These are phyloP conservation scores for Bauhinia variegata DNA, from an alignment of 306 rosid genomes.

Conservation along the genomic window DNA sequence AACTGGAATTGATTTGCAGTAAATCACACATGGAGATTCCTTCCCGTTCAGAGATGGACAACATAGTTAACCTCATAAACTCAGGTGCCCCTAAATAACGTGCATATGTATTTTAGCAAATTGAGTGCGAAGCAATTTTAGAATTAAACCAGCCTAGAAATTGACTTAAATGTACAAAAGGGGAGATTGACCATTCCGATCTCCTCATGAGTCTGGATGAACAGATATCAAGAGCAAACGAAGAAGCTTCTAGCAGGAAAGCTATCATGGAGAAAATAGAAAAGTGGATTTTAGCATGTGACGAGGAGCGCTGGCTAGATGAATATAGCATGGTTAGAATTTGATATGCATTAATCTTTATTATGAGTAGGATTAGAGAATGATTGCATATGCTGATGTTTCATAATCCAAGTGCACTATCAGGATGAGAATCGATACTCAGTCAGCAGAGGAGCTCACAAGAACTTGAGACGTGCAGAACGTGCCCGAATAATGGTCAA, in stretches of 20 bases:
- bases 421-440: slow-evolving; percentile 96
- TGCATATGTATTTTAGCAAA: slow-evolving; percentile 21
- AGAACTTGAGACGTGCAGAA: slow-evolving; percentile 93
- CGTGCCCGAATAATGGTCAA: slow-evolving; percentile 83
- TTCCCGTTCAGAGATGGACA: slow-evolving; percentile 69
- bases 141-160: slow-evolving; percentile 31
- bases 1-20: slow-evolving; percentile 73
- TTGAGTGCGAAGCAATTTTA: background rate
- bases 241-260: slow-evolving; percentile 93
- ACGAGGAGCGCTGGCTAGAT: slow-evolving; percentile 97
- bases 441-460: slow-evolving; percentile 97
- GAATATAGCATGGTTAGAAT: slow-evolving; percentile 86
- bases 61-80: slow-evolving; percentile 65
- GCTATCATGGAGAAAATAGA: slow-evolving; percentile 94
- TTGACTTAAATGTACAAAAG: slow-evolving; percentile 63
- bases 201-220: slow-evolving; percentile 95
- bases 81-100: slow-evolving; percentile 65
- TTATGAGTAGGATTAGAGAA: slow-evolving; percentile 28
- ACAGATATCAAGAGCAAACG: slow-evolving; percentile 86
- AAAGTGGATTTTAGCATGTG: slow-evolving; percentile 85
- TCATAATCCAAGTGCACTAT: slow-evolving; percentile 40
- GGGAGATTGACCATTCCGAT: slow-evolving; percentile 92
- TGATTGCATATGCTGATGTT: slow-evolving; percentile 22
- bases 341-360: slow-evolving; percentile 29
- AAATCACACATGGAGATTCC: slow-evolving; percentile 89